Evolutionary conservation across 1,284 basidiomycete species (phyloP).

Genomic region (Leccinum solheimii): DNA sequence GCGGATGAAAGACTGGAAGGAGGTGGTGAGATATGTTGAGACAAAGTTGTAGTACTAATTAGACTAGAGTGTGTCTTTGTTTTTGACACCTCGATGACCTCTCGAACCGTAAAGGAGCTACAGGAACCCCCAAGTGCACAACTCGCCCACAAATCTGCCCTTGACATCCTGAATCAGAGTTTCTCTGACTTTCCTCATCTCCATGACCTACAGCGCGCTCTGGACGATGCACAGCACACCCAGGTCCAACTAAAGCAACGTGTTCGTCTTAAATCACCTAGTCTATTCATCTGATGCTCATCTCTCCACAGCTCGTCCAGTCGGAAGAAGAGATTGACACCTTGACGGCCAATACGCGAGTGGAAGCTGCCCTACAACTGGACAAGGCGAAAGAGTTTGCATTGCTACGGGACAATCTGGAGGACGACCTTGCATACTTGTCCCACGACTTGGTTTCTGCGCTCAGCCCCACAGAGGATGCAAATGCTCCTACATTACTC

Average conservation of each 20-base stretch:
- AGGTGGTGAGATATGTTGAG: slow-evolving; percentile 43
- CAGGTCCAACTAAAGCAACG: slow-evolving; percentile 42
- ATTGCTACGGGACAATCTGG: slow-evolving; percentile 71
- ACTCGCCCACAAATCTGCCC: slow-evolving; percentile 43
- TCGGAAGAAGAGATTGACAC: slow-evolving; percentile 50
- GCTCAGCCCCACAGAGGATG: slow-evolving; percentile 41
- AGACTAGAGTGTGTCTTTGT: background rate
- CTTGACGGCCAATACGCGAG: slow-evolving; percentile 47
- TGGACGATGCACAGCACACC: slow-evolving; percentile 38
- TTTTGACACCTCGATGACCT: slow-evolving; percentile 34
- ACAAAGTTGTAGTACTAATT: background rate
- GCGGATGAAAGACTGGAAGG: slow-evolving; percentile 58
- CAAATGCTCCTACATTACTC: slow-evolving; percentile 60
- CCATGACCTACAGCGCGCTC: slow-evolving; percentile 41
- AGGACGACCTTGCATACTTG: slow-evolving; percentile 73
- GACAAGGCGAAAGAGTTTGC: slow-evolving; percentile 71
- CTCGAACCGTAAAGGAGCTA: slow-evolving; percentile 48
- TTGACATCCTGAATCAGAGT: slow-evolving; percentile 46
- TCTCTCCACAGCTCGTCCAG: slow-evolving; percentile 57
- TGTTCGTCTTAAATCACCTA: slow-evolving; percentile 38
- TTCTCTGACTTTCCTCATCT: slow-evolving; percentile 52
- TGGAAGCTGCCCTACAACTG: slow-evolving; percentile 46
- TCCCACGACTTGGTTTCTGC: slow-evolving; percentile 65
- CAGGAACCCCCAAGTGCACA: slow-evolving; percentile 47
- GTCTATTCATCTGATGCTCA: slow-evolving; percentile 28